Conservation (phyloP, 2,329 filamentous ascomycete genomes). For the Trichoderma oligosporum region DNA sequence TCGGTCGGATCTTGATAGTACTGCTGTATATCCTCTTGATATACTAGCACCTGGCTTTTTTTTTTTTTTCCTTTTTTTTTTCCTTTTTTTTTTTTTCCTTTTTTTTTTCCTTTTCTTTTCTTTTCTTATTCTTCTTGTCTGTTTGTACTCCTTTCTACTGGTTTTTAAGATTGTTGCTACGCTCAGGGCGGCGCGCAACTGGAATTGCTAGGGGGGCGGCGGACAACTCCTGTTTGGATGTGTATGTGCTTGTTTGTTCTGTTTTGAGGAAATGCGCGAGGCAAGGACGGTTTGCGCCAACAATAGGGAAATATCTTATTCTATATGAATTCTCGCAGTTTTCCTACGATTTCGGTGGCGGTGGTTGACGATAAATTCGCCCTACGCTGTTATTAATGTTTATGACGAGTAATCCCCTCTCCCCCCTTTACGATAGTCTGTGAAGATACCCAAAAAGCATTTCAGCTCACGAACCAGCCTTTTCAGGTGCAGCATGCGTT, state of each 20-base stretch:
- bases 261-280: not conserved
- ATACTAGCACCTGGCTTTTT: not conserved
- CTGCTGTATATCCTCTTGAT: slow-evolving; percentile 4
- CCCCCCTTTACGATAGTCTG: not conserved
- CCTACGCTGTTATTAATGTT: not conserved
- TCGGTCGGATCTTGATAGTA: slow-evolving; percentile 23
- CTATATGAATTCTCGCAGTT: slow-evolving; percentile 14
- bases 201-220: slow-evolving; percentile 6
- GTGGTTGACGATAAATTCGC: not conserved
- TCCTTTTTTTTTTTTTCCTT: slow-evolving; percentile 11
- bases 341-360: not conserved
- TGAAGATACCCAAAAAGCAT: slow-evolving; percentile 7
- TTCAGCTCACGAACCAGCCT: not conserved
- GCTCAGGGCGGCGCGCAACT: slow-evolving; percentile 14
- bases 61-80: slow-evolving; percentile 17
- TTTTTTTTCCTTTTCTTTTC: slow-evolving; percentile 19
- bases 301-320: slow-evolving; percentile 9
- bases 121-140: not conserved
- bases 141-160: not conserved
- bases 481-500: too few relatives aligned
- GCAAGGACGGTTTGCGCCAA: slow-evolving; percentile 3
- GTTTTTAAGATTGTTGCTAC: slow-evolving; percentile 18
- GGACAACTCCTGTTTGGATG: slow-evolving; percentile 10
- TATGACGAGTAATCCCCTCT: not conserved
- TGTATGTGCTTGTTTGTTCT: slow-evolving; percentile 3